Conservation (phyloP, 768 basidiomycete species). For the Chalciporus pseudorubinellus region DNA sequence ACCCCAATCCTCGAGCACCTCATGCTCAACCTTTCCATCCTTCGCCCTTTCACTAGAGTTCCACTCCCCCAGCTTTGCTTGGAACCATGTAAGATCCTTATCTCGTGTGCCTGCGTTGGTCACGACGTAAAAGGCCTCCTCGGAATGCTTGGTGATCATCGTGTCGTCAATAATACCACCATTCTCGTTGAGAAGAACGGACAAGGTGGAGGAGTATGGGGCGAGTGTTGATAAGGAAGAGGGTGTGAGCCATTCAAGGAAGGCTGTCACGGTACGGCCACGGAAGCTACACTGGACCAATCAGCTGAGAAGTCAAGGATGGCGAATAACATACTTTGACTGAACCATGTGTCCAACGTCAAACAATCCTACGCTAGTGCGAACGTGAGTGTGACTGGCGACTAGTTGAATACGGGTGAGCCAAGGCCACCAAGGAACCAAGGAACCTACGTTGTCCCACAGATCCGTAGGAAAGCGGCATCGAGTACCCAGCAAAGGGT, state of each 20-base stretch:
- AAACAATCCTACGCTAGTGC: constrained; percentile 80
- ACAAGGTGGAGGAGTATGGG: constrained; percentile 79
- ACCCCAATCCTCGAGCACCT: constrained; percentile 82
- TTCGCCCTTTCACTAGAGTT: constrained; percentile 53
- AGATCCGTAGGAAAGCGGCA: constrained; percentile 86
- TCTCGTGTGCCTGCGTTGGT: constrained; percentile 91
- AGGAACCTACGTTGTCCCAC: constrained; percentile 68
- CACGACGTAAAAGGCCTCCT: constrained; percentile 86
- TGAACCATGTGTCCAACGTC: constrained; percentile 99
- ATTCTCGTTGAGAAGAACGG: constrained; percentile 80
- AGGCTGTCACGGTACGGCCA: constrained; percentile 71
- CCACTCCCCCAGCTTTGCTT: constrained; percentile 69
- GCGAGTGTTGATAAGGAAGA: constrained; percentile 69
- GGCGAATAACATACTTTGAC: constrained; percentile 55
- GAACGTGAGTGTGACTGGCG: constrained; percentile 86
- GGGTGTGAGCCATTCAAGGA: constrained; percentile 89
- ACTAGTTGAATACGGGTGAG: constrained; percentile 43
- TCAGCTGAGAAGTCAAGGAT: not conserved
- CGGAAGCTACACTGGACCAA: constrained; percentile 56
- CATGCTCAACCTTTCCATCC: constrained; percentile 69
- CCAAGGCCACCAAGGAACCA: constrained; percentile 11
- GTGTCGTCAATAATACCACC: constrained; percentile 98
- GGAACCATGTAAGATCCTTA: constrained; percentile 79
- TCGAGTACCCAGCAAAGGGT: constrained; percentile 91
- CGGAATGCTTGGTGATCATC: constrained; percentile 81